Base-by-base conservation (phyloP, 176 grass and related monocot genomes). In the Juncus effusus region DNA sequence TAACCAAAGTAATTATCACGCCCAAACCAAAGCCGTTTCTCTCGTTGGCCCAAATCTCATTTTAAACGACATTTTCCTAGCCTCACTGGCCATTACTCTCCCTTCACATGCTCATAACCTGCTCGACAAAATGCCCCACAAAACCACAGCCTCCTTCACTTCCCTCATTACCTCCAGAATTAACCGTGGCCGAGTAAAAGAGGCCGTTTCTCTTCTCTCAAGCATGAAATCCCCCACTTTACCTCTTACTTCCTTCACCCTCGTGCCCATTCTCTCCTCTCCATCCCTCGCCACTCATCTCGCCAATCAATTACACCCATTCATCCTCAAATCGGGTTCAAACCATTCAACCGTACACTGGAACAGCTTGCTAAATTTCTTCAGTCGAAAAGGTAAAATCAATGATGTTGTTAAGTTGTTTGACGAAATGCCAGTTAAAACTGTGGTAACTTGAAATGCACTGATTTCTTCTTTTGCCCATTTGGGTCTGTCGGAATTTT, bases 381-480 rank as follows among this genome's bases (percentile, higher is more conserved):
- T 83, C 3, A 77, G 65, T 4, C 54, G 79, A 5, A 69, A 65
- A 4, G 68, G 79, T 0, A 76, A 44, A 42, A 52, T 90, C 51
- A 36, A 51, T 35, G 68, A 78, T 37, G 78, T 87, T 11, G 49
- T 85, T 67, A 56, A 42, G 42, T 6, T 90, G 81, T 83, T 90
- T 44, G 81, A 13, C 13, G 84, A 91, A 91, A 96, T 90, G 84
- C 66, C 79, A 1, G 44, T 59, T 1, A 74, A 72, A 75, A 96
- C 64, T 35, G 75, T 87, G 38, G 70, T 85, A 70, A 87, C 81
- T 60, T 90, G 91, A 84, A 90, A 88, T 61, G 84, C 71, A 3
- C 75, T 90, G 37, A 72, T 85, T 60, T 71, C 76, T 3, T 81
- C 63, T 7, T 87, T 87, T 42, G 58, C 42, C 10, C 86, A 57